Evolutionary conservation across 805 yeast species (phyloP), one percentile per base, ranked within the genome.

Genomic region (Grigorovia yakushimaensis): DNA sequence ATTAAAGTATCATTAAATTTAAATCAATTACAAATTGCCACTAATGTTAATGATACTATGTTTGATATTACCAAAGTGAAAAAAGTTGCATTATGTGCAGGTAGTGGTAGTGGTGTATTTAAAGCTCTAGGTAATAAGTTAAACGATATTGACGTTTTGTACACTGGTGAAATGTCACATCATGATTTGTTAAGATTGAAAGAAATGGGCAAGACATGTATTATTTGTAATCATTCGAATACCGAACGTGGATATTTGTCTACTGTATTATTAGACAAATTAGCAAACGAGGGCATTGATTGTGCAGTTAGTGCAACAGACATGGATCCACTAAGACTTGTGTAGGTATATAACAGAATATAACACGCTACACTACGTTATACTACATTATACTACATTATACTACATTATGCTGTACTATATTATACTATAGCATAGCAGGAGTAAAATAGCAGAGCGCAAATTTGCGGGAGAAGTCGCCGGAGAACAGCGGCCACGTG

Each of bases 101-200:
- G 99, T 0, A 84, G 96, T 1, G 98, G 98, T 0, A 82, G 85
- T 3, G 73, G 82, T 1, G 87, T 89, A 1, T 81, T 88, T 65
- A 60, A 66, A 35, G 65, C 69, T 6, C 58, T 64, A 9, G 51
- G 47, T 4, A 17, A 5, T 7, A 11, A 36, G 3, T 24, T 37
- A 17, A 47, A 45, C 18, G 71, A 81, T 0, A 72, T 74, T 2
- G 98, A 93, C 57, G 69, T 88, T 39, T 84, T 76, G 61, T 77
- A 80, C 57, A 89, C 98, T 0, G 99, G 99, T 1, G 99, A 93
- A 61, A 67, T 93, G 54, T 82, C 95, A 21, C 99, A 93, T 58
- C 99, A 93, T 60, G 97, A 93, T 62, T 83, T 84, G 9, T 72
- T 93, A 38, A 76, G 66, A 48, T 72, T 82, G 53, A 78, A 73